phyloP scores from a whole-genome alignment of 2,329 filamentous ascomycete genomes.

The Trichophyton rubrum region DNA sequence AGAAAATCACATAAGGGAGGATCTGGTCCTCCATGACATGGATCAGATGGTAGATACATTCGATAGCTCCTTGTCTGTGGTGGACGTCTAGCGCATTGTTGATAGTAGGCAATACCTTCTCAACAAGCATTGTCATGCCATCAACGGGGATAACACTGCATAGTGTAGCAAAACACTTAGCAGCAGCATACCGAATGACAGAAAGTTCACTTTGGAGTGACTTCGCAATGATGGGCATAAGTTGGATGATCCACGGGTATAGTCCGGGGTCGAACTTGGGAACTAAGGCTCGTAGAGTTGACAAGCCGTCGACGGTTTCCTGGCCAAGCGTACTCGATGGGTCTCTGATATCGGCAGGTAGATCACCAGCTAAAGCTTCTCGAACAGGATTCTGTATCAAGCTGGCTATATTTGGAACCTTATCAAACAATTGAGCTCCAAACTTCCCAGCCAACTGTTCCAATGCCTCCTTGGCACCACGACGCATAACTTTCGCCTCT shows the following conservation, averaged over 20 bases:
- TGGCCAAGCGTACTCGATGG: slow-evolving; percentile 69
- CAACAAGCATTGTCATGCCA: slow-evolving; percentile 90
- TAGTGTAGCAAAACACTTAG: slow-evolving; percentile 92
- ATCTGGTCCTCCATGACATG: slow-evolving; percentile 97
- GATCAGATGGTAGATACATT: slow-evolving; percentile 92
- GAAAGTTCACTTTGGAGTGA: slow-evolving; percentile 79
- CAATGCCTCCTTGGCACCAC: slow-evolving; percentile 86
- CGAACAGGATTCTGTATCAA: slow-evolving; percentile 74
- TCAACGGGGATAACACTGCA: slow-evolving; percentile 93
- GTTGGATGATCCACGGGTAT: slow-evolving; percentile 65
- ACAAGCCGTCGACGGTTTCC: slow-evolving; percentile 86
- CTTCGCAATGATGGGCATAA: slow-evolving; percentile 76
- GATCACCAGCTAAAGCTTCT: slow-evolving; percentile 56
- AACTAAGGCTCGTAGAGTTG: slow-evolving; percentile 79
- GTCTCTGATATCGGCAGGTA: slow-evolving; percentile 62
- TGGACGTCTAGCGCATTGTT: slow-evolving; percentile 80
- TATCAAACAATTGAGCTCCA: slow-evolving; percentile 62
- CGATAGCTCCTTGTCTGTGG: slow-evolving; percentile 83
- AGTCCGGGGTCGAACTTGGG: slow-evolving; percentile 71
- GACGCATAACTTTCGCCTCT: slow-evolving; percentile 75
- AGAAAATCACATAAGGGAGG: slow-evolving; percentile 93
- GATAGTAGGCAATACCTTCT: slow-evolving; percentile 83
- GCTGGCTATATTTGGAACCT: slow-evolving; percentile 65
- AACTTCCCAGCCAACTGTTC: slow-evolving; percentile 76
- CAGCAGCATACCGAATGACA: slow-evolving; percentile 89